Evolutionary conservation across 2,329 filamentous ascomycete species (phyloP), one percentile per base, ranked within the genome.

Genomic region (Zasmidium citrigriseum): DNA sequence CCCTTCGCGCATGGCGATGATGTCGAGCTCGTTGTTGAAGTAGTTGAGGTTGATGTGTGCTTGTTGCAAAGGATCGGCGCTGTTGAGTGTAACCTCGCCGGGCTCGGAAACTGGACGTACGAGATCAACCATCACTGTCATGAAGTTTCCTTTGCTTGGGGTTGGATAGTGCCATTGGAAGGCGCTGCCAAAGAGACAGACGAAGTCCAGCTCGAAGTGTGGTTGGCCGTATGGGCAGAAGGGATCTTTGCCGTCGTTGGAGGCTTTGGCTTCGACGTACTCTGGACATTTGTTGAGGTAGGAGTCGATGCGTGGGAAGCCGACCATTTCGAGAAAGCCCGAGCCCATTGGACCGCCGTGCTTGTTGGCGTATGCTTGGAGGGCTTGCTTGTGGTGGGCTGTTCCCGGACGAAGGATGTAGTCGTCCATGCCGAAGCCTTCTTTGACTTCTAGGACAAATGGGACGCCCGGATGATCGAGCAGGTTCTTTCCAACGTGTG

Each of bases 401-500:
- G 16, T 46, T 9, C 14, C 16, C 4, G 81, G 79, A 4, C 84
- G 77, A n/a, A n/a, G n/a, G 58, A 81, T 80, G 0, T 81, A 76
- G 0, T 70, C 68, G 47, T 50, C 47, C 14, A 50, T 22, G 5
- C 47, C 47, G 21, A 23, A 24, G 21, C 47, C 47, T 9, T 27
- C 14, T 25, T 23, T 22, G 11, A 50, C 7, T 20, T 50, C 12
- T 7, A 50, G 11, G 16, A 50, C 47, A 20, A 10, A 20, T 22
- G 47, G 46, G 7, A 58, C 29, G 23, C 11, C 27, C 14, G 48
- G 48, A 46, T 86, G 84, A 66, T 89, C 86, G 57, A 85, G 76
- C 1, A 89, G 76, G 71, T 88, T 86, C 59, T 81, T 81, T 4
- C 86, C 86, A 3, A 89, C 85, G 46, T 86, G 83, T 1, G 82